phyloP scores from a whole-genome alignment of 2,329 filamentous ascomycete species.

The Scolecobasidium constrictum region DNA sequence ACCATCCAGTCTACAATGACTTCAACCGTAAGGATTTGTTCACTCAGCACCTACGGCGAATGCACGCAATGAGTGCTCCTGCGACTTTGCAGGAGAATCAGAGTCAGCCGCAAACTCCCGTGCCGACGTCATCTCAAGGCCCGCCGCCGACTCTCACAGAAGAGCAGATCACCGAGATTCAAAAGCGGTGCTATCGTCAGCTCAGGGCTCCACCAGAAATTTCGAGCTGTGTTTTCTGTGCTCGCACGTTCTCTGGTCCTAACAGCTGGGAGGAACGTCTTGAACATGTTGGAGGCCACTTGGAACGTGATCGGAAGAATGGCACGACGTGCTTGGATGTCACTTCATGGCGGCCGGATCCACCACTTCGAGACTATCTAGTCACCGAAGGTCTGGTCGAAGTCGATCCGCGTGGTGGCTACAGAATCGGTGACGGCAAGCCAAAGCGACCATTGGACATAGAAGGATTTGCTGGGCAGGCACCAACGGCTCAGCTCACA shows the following conservation, averaged over 20 bases:
- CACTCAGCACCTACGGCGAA: conserved; percentile 76
- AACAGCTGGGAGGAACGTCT: conserved; percentile 70
- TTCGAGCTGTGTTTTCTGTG: conserved; percentile 57
- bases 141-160: conserved; percentile 28
- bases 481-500: conserved; percentile 7
- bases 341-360: conserved; percentile 6
- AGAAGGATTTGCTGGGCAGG: conserved; percentile 7
- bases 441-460: conserved; percentile 8
- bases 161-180: conserved; percentile 43
- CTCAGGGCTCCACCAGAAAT: conserved; percentile 51
- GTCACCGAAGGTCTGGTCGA: conserved; percentile 25
- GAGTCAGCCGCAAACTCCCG: neutral
- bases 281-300: conserved; percentile 77
- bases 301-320: conserved; percentile 45
- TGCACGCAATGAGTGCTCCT: conserved; percentile 44
- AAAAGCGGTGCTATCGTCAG: conserved; percentile 47
- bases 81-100: conserved; percentile 1
- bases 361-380: conserved; percentile 27
- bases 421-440: conserved; percentile 9
- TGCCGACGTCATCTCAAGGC: neutral
- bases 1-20: conserved; percentile 34
- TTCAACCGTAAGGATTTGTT: conserved; percentile 93
- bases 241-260: conserved; percentile 40
- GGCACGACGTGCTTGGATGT: conserved; percentile 15
- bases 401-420: conserved; percentile 7